These are phyloP conservation scores for Chaetoceros tenuissimus DNA, from an alignment of 108 stramenopile species.

Conservation along the genomic window DNA sequence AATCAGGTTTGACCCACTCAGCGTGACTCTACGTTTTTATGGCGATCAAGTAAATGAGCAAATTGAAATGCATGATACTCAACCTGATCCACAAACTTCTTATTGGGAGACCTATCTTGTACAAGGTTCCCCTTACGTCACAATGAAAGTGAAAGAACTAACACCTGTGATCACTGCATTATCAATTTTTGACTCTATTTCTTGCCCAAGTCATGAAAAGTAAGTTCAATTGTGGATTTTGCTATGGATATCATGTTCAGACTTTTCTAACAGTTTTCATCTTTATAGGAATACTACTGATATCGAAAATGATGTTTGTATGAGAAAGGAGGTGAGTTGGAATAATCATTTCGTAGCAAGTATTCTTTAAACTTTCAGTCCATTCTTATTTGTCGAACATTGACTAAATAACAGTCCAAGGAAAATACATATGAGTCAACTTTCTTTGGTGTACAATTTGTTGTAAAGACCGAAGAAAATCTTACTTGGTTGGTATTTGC, in stretches of 20 bases:
- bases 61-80: conserved; percentile 3
- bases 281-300: not conserved
- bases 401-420: too few relatives aligned
- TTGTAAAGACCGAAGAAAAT: conserved; percentile 54
- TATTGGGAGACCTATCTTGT: conserved; percentile 73
- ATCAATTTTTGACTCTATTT: conserved; percentile 51
- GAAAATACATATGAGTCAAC: too few relatives aligned
- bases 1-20: conserved; percentile 60
- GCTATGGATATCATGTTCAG: too few relatives aligned
- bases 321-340: too few relatives aligned
- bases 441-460: conserved; percentile 79
- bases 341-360: too few relatives aligned
- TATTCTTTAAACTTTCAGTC: too few relatives aligned
- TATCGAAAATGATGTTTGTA: not conserved
- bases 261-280: too few relatives aligned
- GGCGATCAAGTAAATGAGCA: conserved; percentile 10
- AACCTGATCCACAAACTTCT: not conserved
- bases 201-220: conserved; percentile 42
- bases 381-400: too few relatives aligned
- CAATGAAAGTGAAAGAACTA: conserved; percentile 35
- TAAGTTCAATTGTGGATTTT: too few relatives aligned
- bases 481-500: conserved; percentile 70
- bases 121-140: conserved; percentile 76
- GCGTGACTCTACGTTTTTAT: conserved; percentile 61
- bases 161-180: conserved; percentile 52